Base-by-base conservation (phyloP, 2,329 filamentous ascomycete genomes). In the Parascedosporium putredinis region DNA sequence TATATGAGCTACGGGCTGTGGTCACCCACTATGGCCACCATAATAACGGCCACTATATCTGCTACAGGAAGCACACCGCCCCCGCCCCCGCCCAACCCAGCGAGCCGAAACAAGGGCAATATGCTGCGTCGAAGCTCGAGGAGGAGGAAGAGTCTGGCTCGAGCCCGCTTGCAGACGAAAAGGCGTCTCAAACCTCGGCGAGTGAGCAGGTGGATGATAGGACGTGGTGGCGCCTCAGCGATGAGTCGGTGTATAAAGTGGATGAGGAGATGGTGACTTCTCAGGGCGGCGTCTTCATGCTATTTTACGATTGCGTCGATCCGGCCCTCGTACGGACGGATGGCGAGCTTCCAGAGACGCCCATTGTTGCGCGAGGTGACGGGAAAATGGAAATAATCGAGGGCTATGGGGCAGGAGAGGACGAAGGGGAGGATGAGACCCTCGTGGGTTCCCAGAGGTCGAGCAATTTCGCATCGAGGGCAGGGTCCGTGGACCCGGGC, bases 31-130 rank as follows among this genome's bases (percentile, higher is more conserved):
- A 86, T 54, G 93, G 93, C 3, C 76, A 86, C 27, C 93, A 97
- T 63, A 89, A 96, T 54, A 95, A 95, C 58, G 93, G 93, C 0
- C 93, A 98, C 67, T 97, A 98, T 58, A 82, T 96, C 34, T 95
- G 88, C 62, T 95, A 93, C 64, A 78, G 88, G 47, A 86, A 84
- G 59, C 83, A 88, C 59, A 27, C 49, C 55, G 42, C 23, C 20
- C 25, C 23, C n/a, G 34, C 7, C 25, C 52, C 27, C 52, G 52
- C 14, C 18, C 7, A 7, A 20, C 40, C 22, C 4, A 29, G 5
- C 4, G 18, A 29, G 16, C 46, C 14, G 5, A 33, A 46, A 10
- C 47, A 46, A 20, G 40, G 25, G n/a, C 27, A 43, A n/a, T 47
- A 46, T 3, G 36, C 27, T 1, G 43, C 25, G 3, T 36, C 43